Evolutionary conservation across 176 grass and related monocot genomes (phyloP).

Genomic region (Zea luxurians): DNA sequence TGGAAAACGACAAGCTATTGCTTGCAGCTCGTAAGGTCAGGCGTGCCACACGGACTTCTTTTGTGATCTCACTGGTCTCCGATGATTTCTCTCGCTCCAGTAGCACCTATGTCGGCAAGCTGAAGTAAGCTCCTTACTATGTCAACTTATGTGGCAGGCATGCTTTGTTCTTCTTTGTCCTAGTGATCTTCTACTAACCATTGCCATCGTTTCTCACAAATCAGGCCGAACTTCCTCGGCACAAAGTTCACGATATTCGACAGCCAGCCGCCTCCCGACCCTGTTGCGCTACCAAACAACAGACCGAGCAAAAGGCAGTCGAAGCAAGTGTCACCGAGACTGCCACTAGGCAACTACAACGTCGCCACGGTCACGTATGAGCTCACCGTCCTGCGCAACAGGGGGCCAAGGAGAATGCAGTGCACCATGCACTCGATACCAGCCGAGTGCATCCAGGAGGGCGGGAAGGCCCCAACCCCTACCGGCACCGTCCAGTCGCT

Average conservation of each 20-base stretch:
- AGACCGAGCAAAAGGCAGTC: conserved; percentile 68
- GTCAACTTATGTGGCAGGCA: neutral
- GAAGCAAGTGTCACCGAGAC: conserved; percentile 89
- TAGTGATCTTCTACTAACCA: conserved; percentile 24
- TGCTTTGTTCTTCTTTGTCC: neutral
- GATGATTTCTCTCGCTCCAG: conserved; percentile 90
- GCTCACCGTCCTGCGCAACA: conserved; percentile 86
- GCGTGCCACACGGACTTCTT: conserved; percentile 70
- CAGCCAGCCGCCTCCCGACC: conserved; percentile 73
- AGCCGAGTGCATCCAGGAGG: conserved; percentile 59
- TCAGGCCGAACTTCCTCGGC: conserved; percentile 93
- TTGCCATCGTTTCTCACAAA: conserved; percentile 26
- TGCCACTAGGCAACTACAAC: conserved; percentile 88
- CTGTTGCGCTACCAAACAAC: conserved; percentile 51
- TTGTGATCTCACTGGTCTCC: conserved; percentile 72
- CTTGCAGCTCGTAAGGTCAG: conserved; percentile 90
- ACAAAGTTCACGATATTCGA: conserved; percentile 97
- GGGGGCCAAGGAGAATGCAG: conserved; percentile 94
- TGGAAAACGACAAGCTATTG: conserved; percentile 87
- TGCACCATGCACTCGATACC: conserved; percentile 91
- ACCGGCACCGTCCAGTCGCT: conserved; percentile 60
- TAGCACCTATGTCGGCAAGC: conserved; percentile 94
- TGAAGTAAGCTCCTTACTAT: conserved; percentile 60
- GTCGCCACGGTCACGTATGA: conserved; percentile 80
- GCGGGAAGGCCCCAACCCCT: conserved; percentile 74